Evolutionary conservation across 169 alveolate genomes (phyloP).

Genomic region (Cyclospora cayetanensis): DNA sequence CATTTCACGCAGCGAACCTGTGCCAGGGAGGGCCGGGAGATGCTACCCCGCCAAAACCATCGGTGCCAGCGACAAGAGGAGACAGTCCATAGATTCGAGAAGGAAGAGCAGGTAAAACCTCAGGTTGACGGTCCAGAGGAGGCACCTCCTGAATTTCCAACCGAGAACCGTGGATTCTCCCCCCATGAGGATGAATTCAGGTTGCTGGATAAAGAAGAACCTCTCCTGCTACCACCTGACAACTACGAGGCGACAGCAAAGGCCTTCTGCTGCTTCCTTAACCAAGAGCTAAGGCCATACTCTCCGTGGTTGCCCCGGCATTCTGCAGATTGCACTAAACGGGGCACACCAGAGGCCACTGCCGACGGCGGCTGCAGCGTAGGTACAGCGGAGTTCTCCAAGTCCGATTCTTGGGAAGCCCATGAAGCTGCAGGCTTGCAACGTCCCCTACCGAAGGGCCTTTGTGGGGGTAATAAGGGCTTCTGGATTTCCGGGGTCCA

Average conservation of each 20-base stretch:
- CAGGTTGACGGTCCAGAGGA: not conserved
- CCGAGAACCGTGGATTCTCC: not conserved
- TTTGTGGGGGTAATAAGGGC: not conserved
- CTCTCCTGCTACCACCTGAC: slow-evolving; percentile 23
- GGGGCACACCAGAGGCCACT: not conserved
- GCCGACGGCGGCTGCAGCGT: not conserved
- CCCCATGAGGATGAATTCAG: no score
- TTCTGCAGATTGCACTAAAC: not conserved
- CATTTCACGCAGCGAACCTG: not conserved
- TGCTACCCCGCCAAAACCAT: no score
- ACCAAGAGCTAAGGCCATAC: not conserved
- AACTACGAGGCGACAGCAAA: not conserved
- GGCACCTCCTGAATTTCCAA: not conserved
- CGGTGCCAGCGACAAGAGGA: not conserved
- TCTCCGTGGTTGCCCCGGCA: slow-evolving; percentile 21
- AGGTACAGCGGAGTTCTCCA: no score
- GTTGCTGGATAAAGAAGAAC: no score
- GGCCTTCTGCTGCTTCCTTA: slow-evolving; percentile 22
- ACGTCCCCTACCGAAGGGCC: not conserved
- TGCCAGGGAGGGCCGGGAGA: not conserved
- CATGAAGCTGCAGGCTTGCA: not conserved
- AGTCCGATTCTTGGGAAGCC: not conserved
- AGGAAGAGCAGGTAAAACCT: not conserved
- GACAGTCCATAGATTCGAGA: not conserved
- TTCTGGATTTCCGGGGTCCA: no score